These are phyloP conservation scores for Ceratocystis papillata DNA, from an alignment of 2,329 filamentous ascomycete species.

Conservation along the genomic window DNA sequence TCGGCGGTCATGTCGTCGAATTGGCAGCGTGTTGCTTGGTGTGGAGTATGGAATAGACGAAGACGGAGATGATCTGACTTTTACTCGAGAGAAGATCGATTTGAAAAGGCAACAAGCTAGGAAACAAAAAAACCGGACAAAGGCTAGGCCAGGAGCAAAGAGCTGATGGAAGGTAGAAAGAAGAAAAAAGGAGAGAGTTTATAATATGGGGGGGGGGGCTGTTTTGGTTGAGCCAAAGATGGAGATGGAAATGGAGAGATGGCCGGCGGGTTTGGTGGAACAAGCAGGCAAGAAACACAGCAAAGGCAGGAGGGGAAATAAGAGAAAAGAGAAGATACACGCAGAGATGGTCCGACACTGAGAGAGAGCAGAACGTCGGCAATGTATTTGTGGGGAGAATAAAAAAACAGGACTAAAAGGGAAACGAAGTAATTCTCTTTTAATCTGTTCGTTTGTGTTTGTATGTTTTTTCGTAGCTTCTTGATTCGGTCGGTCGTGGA, in stretches of 20 bases:
- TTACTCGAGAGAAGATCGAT: not conserved
- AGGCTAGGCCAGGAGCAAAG: not conserved
- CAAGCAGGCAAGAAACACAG: not conserved
- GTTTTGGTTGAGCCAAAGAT: no score
- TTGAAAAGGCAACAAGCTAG: not conserved
- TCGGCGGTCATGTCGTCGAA: slow-evolving; percentile 9
- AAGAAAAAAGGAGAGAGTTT: no score
- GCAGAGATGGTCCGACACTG: not conserved
- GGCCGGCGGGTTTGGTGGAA: no score
- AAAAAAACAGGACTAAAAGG: not conserved
- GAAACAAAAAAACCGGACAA: not conserved
- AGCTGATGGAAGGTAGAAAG: no score
- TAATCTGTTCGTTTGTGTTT: slow-evolving; percentile 2
- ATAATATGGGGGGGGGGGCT: no score
- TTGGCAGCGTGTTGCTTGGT: not conserved
- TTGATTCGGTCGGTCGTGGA: not conserved
- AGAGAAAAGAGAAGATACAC: slow-evolving; percentile 1
- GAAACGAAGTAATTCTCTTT: not conserved
- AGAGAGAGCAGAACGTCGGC: not conserved
- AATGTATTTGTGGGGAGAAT: not conserved
- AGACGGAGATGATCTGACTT: not conserved
- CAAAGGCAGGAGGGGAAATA: not conserved
- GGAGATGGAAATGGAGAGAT: no score
- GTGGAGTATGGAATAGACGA: not conserved
- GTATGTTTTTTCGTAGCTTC: not conserved